A percentile compares a stretch with the other conserved stretches of the same genome.
phyloP scores from a whole-genome alignment of 139 green algal genomes.

The Micromonas pusilla region DNA sequence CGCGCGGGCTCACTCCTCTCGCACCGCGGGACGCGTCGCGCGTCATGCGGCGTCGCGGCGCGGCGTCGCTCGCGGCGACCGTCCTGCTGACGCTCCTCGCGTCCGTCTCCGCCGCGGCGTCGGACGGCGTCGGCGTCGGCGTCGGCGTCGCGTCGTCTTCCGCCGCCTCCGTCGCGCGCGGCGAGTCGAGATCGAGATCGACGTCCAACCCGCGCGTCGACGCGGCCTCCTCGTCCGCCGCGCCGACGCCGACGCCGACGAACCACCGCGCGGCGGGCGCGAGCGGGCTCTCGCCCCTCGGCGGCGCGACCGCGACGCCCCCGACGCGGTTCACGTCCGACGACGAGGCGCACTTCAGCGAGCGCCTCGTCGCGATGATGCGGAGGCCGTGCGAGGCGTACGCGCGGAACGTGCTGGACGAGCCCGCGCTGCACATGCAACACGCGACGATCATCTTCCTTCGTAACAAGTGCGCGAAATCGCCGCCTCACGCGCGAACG shows the following conservation, averaged over 20 bases:
- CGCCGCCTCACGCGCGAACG: not conserved
- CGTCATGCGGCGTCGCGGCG: not conserved
- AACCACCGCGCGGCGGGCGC: no score
- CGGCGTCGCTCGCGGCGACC: not conserved
- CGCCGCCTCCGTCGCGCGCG: not conserved
- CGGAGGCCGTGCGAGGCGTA: constrained; percentile 7
- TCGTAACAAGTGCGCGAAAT: not conserved
- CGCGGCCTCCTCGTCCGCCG: no score
- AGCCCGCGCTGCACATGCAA: not conserved
- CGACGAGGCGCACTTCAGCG: not conserved
- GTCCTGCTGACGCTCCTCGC: not conserved
- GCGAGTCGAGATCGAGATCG: not conserved
- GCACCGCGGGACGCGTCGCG: no score
- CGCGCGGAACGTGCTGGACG: not conserved
- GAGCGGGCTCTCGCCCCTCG: no score
- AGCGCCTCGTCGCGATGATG: not conserved
- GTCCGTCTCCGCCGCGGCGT: not conserved
- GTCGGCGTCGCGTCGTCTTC: not conserved
- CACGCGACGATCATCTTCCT: not conserved
- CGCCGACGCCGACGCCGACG: not conserved
- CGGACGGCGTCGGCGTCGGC: not conserved
- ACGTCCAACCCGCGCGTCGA: not conserved
- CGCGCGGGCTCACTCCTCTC: no score
- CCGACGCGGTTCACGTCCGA: not conserved
- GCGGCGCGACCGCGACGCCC: no score